phyloP scores from a whole-genome alignment of 768 basidiomycete genomes.

The Phanerochaete carnosa region DNA sequence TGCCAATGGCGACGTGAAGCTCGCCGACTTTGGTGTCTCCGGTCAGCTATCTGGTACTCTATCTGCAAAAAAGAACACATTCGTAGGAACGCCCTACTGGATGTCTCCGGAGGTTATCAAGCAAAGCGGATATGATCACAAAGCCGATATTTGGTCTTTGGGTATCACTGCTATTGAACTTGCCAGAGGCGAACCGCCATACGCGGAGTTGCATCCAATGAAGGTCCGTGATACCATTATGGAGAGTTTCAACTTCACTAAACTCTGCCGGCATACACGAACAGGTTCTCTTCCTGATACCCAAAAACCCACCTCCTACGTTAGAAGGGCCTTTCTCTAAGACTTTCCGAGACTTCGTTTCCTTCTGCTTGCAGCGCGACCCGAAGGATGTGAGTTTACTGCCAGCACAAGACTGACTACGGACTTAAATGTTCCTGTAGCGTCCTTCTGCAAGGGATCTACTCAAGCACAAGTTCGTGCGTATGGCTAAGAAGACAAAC shows the following conservation, averaged over 20 bases:
- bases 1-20: constrained; percentile 91
- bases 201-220: constrained; percentile 98
- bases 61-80: constrained; percentile 96
- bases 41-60: constrained; percentile 93
- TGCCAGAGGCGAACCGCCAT: constrained; percentile 96
- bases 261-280: neutral
- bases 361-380: constrained; percentile 90
- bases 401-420: neutral
- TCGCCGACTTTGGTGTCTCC: constrained; percentile 98
- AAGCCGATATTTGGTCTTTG: constrained; percentile 98
- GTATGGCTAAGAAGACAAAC: constrained; percentile 90
- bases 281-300: constrained; percentile 95
- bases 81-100: constrained; percentile 98
- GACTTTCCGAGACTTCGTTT: constrained; percentile 91
- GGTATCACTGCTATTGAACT: constrained; percentile 98
- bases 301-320: constrained; percentile 92
- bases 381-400: constrained; percentile 71
- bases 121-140: constrained; percentile 98
- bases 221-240: constrained; percentile 54
- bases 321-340: constrained; percentile 91
- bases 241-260: neutral
- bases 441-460: constrained; percentile 94
- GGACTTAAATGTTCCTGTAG: constrained; percentile 35
- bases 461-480: constrained; percentile 93
- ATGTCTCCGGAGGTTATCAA: constrained; percentile 99